Percentiles rank a stretch among this genome's conserved stretches.
Evolutionary conservation across 306 rosid species (phyloP).

Genomic region (Casuarina glauca): DNA sequence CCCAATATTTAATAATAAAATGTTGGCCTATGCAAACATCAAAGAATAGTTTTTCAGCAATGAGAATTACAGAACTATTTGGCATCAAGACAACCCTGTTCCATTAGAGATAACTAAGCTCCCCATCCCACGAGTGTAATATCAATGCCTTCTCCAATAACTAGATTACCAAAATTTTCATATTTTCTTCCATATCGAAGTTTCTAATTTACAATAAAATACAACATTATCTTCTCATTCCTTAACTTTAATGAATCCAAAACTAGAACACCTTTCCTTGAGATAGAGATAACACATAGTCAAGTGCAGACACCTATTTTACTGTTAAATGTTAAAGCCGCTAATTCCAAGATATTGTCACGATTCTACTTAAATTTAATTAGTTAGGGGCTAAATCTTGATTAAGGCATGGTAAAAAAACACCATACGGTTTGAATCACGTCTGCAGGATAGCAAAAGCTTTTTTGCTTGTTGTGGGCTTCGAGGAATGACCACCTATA

Average conservation of each 20-base stretch:
- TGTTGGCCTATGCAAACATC: neutral
- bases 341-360: slow-evolving; percentile 41
- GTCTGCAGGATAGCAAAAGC: slow-evolving; percentile 72
- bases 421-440: slow-evolving; percentile 83
- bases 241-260: slow-evolving; percentile 9
- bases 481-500: slow-evolving; percentile 92
- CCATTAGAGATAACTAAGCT: slow-evolving; percentile 83
- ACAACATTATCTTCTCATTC: slow-evolving; percentile 2
- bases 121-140: slow-evolving; percentile 99
- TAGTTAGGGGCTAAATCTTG: slow-evolving; percentile 1
- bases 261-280: slow-evolving; percentile 72
- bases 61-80: slow-evolving; percentile 54
- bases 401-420: slow-evolving; percentile 12
- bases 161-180: slow-evolving; percentile 41
- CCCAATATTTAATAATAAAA: neutral
- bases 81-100: slow-evolving; percentile 92
- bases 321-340: slow-evolving; percentile 95
- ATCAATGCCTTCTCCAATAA: slow-evolving; percentile 74
- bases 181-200: slow-evolving; percentile 7
- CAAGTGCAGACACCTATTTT: slow-evolving; percentile 89
- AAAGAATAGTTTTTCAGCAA: slow-evolving; percentile 6
- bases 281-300: slow-evolving; percentile 84
- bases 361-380: slow-evolving; percentile 8
- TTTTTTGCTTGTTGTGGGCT: slow-evolving; percentile 93
- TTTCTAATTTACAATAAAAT: neutral